Evolutionary conservation across 192 early-diverging fungal genomes (phyloP), one percentile per base, ranked within the genome.

Genomic region (Coemansia sp.): DNA sequence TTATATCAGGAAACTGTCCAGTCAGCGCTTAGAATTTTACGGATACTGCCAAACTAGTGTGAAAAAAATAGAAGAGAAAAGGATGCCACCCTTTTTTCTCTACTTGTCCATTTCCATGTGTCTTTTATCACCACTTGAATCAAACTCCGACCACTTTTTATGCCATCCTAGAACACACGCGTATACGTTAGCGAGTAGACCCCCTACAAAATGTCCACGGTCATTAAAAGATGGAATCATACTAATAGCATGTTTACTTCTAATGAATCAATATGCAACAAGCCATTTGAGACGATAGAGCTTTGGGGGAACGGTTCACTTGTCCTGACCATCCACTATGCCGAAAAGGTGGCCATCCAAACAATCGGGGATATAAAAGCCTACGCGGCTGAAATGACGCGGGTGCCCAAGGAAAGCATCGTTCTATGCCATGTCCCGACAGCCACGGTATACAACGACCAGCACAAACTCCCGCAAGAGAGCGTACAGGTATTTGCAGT

Each of bases 321-420:
- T 26, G 39, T 62, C 16, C 39, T 62, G 43, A 41, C 23, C 38
- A 41, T 62, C 14, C 39, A 45, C 43, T 30, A 44, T 6, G 57
- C 57, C 7, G 34, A 59, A 39, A 59, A 36, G 24, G 57, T 38
- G 4, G 35, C 38, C 10, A 59, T 59, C 7, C 33, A 59, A 36
- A 59, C 57, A 34, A 59, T 59, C 24, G 57, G 57, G 16, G 57
- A 59, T n/a, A 38, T 59, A n/a, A 59, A 59, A 15, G 34, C 34
- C 5, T 59, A 59, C 15, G 9, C 35, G 3, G 30, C 30, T 10
- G 57, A 38, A 38, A 38, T 59, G 6, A 59, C 57, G 11, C 20
- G 34, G 15, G 20, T 59, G 16, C 57, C 57, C 30, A 38, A 59
- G 35, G 35, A 59, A 36, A 20, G n/a, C 16, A 59, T 59, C 9